phyloP scores from a whole-genome alignment of 371 early-diverging fungal species.

The Mortierella sp. region DNA sequence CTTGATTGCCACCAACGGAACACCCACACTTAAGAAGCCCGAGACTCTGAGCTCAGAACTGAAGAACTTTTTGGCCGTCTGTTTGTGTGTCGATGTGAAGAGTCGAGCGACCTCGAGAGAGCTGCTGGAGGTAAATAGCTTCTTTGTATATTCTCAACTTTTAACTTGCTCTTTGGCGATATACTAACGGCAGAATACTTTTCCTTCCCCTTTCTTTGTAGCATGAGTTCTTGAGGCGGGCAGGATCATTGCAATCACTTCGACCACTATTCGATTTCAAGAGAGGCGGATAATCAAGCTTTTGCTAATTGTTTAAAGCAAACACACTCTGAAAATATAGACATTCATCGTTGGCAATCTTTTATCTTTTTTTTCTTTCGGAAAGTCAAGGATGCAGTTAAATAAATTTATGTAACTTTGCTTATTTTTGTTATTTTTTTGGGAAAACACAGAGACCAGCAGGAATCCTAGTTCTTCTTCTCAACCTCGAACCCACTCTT shows the following conservation, averaged over 20 bases:
- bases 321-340: not conserved
- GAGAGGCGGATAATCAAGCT: conserved; percentile 24
- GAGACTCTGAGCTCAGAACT: conserved; percentile 85
- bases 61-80: conserved; percentile 89
- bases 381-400: conserved; percentile 2
- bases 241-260: conserved; percentile 38
- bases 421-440: not conserved
- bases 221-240: conserved; percentile 78
- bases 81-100: conserved; percentile 91
- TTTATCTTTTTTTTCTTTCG: too few relatives aligned
- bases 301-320: not conserved
- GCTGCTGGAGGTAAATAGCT: conserved; percentile 71
- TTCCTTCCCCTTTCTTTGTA: conserved; percentile 7
- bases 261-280: conserved; percentile 51
- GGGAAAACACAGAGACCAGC: not conserved
- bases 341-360: not conserved
- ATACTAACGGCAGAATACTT: not conserved
- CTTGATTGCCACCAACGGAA: conserved; percentile 97
- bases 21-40: conserved; percentile 92
- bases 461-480: conserved; percentile 11
- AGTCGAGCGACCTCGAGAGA: conserved; percentile 90
- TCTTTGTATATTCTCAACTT: not conserved
- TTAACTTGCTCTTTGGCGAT: not conserved
- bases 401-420: conserved; percentile 4
- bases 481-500: conserved; percentile 45